Conservation (phyloP, 1,284 basidiomycete species). For the Fomitopsis betulina region DNA sequence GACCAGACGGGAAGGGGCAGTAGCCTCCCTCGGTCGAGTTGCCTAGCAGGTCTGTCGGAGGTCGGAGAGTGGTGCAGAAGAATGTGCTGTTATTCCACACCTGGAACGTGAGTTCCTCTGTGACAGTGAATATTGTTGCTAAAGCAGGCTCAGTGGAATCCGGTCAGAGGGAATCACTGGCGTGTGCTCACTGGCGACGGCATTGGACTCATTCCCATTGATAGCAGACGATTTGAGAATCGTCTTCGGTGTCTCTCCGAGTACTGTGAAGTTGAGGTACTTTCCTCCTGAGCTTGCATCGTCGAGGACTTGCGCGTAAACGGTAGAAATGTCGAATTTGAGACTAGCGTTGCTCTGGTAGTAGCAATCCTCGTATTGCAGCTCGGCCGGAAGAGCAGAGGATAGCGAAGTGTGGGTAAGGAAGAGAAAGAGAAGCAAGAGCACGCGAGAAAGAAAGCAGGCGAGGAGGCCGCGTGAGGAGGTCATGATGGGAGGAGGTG, state of each 20-base stretch:
- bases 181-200: constrained; percentile 41
- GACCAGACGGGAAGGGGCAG: constrained; percentile 73
- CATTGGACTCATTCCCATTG: constrained; percentile 40
- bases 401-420: constrained; percentile 16
- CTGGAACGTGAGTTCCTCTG: constrained; percentile 74
- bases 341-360: constrained; percentile 39
- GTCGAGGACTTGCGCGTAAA: constrained; percentile 71
- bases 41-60: constrained; percentile 61
- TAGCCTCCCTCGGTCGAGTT: constrained; percentile 38
- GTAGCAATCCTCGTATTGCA: constrained; percentile 51
- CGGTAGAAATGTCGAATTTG: constrained; percentile 63
- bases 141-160: constrained; percentile 9
- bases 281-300: constrained; percentile 33
- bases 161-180: constrained; percentile 11
- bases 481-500: constrained; percentile 16
- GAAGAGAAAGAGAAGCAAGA: constrained; percentile 17
- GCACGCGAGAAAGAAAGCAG: constrained; percentile 14
- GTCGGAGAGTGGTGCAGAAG: constrained; percentile 72
- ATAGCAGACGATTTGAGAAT: constrained; percentile 58
- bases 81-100: constrained; percentile 68
- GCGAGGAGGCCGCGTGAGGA: constrained; percentile 12
- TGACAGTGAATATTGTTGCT: constrained; percentile 85
- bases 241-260: constrained; percentile 52
- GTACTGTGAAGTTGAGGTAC: constrained; percentile 61
- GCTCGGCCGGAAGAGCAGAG: constrained; percentile 27